Percentiles rank a stretch among this genome's conserved stretches.
These are phyloP conservation scores for Botryotinia narcissicola DNA, from an alignment of 2,329 filamentous ascomycete genomes.

Conservation along the genomic window DNA sequence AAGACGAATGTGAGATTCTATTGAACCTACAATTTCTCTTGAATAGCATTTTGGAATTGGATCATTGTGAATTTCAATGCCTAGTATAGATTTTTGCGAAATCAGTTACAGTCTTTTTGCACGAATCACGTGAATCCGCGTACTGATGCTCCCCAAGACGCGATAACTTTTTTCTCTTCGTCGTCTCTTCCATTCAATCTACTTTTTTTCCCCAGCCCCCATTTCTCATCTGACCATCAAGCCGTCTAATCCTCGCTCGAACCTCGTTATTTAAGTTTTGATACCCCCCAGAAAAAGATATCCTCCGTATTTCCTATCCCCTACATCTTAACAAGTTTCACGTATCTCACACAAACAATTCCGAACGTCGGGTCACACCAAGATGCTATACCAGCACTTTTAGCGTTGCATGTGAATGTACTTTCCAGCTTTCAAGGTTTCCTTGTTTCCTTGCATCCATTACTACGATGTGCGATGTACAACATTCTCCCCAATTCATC, in stretches of 20 bases:
- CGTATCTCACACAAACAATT: neutral
- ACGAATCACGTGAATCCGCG: neutral
- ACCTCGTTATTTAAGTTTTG: neutral
- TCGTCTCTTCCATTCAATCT: neutral
- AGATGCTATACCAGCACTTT: neutral
- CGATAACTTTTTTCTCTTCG: neutral
- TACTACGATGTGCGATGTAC: neutral
- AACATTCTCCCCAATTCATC: neutral
- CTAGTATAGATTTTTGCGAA: neutral
- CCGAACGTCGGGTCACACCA: constrained; percentile 13
- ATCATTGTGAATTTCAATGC: neutral
- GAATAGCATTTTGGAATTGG: neutral
- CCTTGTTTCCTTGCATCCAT: neutral
- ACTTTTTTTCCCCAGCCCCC: neutral
- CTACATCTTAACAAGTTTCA: neutral
- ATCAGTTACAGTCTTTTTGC: neutral
- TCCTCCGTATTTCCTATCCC: neutral
- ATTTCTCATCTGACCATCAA: neutral
- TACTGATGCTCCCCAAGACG: neutral
- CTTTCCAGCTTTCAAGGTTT: constrained; percentile 15
- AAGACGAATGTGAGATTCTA: neutral
- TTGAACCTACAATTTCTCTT: neutral
- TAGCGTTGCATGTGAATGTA: constrained; percentile 14
- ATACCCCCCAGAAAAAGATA: neutral
- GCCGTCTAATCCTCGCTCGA: neutral